Evolutionary conservation across 352 stramenopile genomes (phyloP).

Genomic region (Plasmopara halstedii): DNA sequence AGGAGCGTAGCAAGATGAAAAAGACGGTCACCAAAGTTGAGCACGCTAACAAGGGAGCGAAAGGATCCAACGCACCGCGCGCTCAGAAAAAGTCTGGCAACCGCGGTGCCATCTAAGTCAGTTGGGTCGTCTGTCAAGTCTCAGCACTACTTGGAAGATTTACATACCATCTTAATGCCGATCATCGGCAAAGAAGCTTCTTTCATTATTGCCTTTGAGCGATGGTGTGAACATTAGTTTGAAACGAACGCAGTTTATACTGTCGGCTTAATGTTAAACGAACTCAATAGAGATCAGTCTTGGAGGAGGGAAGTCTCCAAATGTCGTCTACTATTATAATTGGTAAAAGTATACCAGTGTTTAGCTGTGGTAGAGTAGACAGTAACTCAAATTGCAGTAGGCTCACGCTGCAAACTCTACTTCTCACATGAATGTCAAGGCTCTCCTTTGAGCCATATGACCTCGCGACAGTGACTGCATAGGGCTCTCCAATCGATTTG

Average conservation of each 20-base stretch:
- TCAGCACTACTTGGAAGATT: conserved; percentile 18
- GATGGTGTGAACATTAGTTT: no score
- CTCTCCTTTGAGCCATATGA: no score
- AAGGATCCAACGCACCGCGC: conserved; percentile 56
- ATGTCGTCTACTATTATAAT: no score
- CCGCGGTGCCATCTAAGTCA: conserved; percentile 80
- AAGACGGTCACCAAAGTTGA: conserved; percentile 56
- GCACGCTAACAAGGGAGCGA: conserved; percentile 47
- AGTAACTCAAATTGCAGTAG: no score
- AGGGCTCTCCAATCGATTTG: not conserved
- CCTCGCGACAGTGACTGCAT: not conserved
- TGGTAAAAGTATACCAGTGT: no score
- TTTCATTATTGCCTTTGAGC: not conserved
- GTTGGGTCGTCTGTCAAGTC: conserved; percentile 18
- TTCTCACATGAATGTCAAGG: no score
- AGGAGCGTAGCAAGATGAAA: conserved; percentile 86
- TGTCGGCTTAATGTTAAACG: no score
- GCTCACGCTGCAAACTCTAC: no score
- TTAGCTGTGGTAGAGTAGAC: no score
- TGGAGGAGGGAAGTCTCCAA: no score
- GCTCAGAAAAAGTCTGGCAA: conserved; percentile 87
- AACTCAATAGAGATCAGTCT: no score
- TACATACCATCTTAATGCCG: conserved; percentile 26
- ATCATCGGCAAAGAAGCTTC: conserved; percentile 15
- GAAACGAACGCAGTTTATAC: not conserved